A percentile compares a stretch with the other conserved stretches of the same genome.
phyloP scores from a whole-genome alignment of 1,139 yeast genomes.

The Pichia sp. region DNA sequence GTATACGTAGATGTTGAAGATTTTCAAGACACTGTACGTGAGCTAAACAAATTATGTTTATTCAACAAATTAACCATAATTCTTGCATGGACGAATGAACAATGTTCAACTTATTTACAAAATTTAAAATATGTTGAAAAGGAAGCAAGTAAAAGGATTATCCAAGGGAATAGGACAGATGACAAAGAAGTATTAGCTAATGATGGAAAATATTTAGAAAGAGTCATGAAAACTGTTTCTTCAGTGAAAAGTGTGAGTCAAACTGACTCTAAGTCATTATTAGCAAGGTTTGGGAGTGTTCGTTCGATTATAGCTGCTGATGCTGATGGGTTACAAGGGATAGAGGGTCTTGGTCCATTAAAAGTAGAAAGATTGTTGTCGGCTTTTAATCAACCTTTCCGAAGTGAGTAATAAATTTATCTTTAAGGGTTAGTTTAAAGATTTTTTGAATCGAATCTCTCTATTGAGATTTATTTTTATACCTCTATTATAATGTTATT shows the following conservation, averaged over 20 bases:
- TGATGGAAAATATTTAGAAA: constrained; percentile 31
- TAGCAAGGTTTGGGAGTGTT: constrained; percentile 45
- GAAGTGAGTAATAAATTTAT: neutral
- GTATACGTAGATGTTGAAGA: constrained; percentile 76
- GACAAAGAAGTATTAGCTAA: constrained; percentile 32
- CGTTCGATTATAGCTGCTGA: constrained; percentile 31
- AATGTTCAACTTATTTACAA: constrained; percentile 75
- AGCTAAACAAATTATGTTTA: constrained; percentile 63
- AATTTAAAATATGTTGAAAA: constrained; percentile 44
- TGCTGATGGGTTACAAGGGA: constrained; percentile 21
- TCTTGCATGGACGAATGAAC: constrained; percentile 77
- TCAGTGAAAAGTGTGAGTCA: constrained; percentile 44
- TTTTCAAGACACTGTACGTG: constrained; percentile 62
- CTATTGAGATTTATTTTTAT: too few species aligned
- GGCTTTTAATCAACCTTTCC: constrained; percentile 15
- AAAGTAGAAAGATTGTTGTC: constrained; percentile 22
- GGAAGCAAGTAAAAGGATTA: constrained; percentile 23
- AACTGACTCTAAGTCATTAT: constrained; percentile 41
- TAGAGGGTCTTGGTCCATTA: constrained; percentile 29
- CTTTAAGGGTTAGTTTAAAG: too few species aligned
- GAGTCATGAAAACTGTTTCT: constrained; percentile 43
- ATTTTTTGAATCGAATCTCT: too few species aligned
- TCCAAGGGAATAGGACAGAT: constrained; percentile 22
- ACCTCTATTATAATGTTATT: too few species aligned
- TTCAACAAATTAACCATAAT: constrained; percentile 66